Conservation (phyloP, 139 green algal genomes). For the Diplosphaera chodatii region DNA sequence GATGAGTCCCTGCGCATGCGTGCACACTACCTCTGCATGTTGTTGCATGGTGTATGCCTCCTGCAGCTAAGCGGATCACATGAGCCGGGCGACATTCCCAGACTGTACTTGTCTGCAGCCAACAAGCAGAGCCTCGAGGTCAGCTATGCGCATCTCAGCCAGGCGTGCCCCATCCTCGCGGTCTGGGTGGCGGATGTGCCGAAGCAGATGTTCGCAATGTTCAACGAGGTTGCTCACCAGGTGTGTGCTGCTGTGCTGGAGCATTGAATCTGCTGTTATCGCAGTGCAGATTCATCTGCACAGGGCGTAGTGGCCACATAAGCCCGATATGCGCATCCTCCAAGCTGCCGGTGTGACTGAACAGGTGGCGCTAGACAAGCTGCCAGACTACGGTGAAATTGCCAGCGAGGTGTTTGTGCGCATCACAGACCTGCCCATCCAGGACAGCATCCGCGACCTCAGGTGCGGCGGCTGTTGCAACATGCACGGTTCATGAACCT, state of each 20-base stretch:
- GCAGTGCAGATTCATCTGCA: too few species aligned
- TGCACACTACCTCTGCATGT: too few species aligned
- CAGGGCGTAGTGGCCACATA: too few species aligned
- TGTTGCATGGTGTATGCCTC: too few species aligned
- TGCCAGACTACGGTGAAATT: conserved; percentile 32
- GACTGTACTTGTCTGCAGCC: conserved; percentile 35
- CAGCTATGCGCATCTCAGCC: conserved; percentile 73
- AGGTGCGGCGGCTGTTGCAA: conserved; percentile 44
- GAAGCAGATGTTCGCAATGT: conserved; percentile 66
- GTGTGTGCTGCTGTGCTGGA: too few species aligned
- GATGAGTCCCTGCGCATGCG: too few species aligned
- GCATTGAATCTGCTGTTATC: too few species aligned
- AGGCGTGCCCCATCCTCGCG: conserved; percentile 48
- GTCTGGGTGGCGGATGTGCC: conserved; percentile 83
- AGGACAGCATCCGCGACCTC: conserved; percentile 90
- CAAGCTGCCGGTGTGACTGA: too few species aligned
- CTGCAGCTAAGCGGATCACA: too few species aligned
- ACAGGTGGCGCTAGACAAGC: conserved; percentile 51
- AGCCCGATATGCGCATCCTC: background rate
- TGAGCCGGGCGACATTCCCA: too few species aligned
- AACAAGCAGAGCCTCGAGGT: conserved; percentile 82
- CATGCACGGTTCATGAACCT: background rate
- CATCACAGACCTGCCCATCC: conserved; percentile 75
- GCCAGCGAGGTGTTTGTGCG: conserved; percentile 75
- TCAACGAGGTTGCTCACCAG: conserved; percentile 50